Evolutionary conservation across 192 early-diverging fungal genomes (phyloP), one percentile per base, ranked within the genome.

Genomic region (Entrophospora sp.): DNA sequence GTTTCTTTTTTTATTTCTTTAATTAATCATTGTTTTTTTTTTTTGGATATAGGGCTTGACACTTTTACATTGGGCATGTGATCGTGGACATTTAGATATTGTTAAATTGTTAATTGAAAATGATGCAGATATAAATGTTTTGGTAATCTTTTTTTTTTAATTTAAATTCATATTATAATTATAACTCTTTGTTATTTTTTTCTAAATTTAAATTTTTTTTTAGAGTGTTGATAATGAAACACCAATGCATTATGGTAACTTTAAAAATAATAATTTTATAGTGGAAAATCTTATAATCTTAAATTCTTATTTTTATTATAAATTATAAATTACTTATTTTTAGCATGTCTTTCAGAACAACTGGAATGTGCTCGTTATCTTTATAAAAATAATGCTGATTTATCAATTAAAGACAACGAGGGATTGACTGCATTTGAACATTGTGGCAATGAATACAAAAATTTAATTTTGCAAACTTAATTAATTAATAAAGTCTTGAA

Each of bases 21-120:
- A 24, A 20, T 16, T n/a, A 45, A 34, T 40, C 16, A 24, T 60
- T 63, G 18, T 30, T 20, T 31, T 44, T 35, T 68, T 24, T 12
- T 3, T 5, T 44, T 5, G n/a, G 14, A 6, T 18, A 36, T 55
- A 83, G 78, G 80, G 80, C 35, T 71, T 80, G 32, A 75, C 82
- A 31, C 65, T 72, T 32, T 71, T 84, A 27, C 82, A 84, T 69
- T 77, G 76, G 66, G 80, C 75, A 12, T 71, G 78, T 25, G 82
- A 84, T 64, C 44, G 80, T 14, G 83, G 83, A 2, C 46, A 80
- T 48, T 9, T 77, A 5, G 72, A 78, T 6, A 68, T 74, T 42
- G 75, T 77, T 13, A 69, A 71, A 27, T n/a, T 71, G 0, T 61
- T 84, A 3, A 69, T 82, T 13, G 69, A 71, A 68, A 46, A 18